These are phyloP conservation scores for Pythium rhizo-oryzae DNA, from an alignment of 352 stramenopile species.

Conservation along the genomic window DNA sequence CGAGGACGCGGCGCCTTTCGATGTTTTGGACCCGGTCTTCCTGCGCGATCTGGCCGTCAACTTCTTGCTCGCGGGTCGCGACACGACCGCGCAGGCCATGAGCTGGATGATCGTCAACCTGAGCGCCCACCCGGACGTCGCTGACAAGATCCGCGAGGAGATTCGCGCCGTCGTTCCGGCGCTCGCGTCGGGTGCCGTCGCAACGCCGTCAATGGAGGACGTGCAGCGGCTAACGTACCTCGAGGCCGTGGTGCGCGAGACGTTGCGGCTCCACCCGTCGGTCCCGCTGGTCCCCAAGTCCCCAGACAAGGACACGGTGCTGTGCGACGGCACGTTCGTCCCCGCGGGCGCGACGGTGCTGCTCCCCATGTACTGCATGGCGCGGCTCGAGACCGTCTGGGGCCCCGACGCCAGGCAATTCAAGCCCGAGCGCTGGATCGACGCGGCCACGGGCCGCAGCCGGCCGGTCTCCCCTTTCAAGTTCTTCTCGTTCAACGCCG, in stretches of 20 bases:
- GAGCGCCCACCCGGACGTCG: conserved; percentile 43
- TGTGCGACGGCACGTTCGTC: conserved; percentile 34
- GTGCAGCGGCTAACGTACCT: conserved; percentile 45
- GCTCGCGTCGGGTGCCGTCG: neutral
- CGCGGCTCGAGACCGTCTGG: conserved; percentile 41
- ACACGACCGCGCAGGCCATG: conserved; percentile 8
- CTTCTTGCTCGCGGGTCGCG: neutral
- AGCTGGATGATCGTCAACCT: conserved; percentile 26
- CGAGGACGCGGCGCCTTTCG: too few species aligned
- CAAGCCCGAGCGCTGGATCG: conserved; percentile 65
- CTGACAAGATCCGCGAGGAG: conserved; percentile 48
- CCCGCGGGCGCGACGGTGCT: conserved; percentile 37
- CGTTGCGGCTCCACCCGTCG: conserved; percentile 39
- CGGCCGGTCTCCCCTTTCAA: conserved; percentile 3
- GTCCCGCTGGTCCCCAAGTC: conserved; percentile 36
- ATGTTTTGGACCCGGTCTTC: neutral
- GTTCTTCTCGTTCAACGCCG: conserved; percentile 13
- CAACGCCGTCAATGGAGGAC: conserved; percentile 38
- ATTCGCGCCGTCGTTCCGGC: conserved; percentile 23
- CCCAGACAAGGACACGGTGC: conserved; percentile 28
- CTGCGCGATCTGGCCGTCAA: conserved; percentile 1
- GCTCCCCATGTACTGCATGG: conserved; percentile 45
- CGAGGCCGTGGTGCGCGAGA: conserved; percentile 42
- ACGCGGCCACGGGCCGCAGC: conserved; percentile 9
- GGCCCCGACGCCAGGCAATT: conserved; percentile 50